Percentiles rank a stretch among this genome's conserved stretches.
phyloP scores from a whole-genome alignment of 1,139 yeast genomes.

The Protomyces arabidopsidicola region DNA sequence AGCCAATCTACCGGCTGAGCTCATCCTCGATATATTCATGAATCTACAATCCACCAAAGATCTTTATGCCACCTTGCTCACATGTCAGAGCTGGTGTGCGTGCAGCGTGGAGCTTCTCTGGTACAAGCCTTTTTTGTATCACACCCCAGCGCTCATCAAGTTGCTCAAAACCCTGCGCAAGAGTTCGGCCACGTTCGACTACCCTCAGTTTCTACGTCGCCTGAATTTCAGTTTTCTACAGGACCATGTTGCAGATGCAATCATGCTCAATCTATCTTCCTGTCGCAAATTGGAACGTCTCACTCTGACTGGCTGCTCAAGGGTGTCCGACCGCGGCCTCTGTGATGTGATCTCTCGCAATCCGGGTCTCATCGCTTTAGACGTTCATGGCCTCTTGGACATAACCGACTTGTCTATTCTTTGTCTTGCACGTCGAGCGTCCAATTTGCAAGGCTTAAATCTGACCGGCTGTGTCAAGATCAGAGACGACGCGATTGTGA shows the following conservation, averaged over 20 bases:
- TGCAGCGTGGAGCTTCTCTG: constrained; percentile 76
- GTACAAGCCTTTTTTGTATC: constrained; percentile 77
- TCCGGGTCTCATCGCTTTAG: constrained; percentile 73
- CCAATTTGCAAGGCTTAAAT: constrained; percentile 79
- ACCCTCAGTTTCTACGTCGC: constrained; percentile 69
- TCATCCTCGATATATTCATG: constrained; percentile 64
- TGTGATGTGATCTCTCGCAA: constrained; percentile 61
- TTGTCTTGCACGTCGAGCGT: constrained; percentile 68
- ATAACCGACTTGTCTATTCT: constrained; percentile 62
- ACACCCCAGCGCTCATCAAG: constrained; percentile 26
- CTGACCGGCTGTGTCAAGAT: constrained; percentile 78
- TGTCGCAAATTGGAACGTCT: constrained; percentile 78
- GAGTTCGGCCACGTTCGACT: constrained; percentile 55
- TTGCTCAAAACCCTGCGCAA: constrained; percentile 42
- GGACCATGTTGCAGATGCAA: constrained; percentile 59
- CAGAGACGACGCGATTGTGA: constrained; percentile 59
- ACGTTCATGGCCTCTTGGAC: constrained; percentile 76
- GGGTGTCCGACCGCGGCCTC: constrained; percentile 58
- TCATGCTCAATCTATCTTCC: constrained; percentile 47
- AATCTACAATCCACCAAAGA: constrained; percentile 61
- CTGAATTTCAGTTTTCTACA: constrained; percentile 76
- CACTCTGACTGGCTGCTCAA: constrained; percentile 74
- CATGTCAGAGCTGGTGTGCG: constrained; percentile 78
- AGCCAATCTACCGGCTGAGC: constrained; percentile 70
- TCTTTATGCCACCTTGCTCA: constrained; percentile 62